A percentile compares a stretch with the other conserved stretches of the same genome.
These are phyloP conservation scores for Aspergillus sp. DNA, from an alignment of 2,329 filamentous ascomycete genomes.

Conservation along the genomic window DNA sequence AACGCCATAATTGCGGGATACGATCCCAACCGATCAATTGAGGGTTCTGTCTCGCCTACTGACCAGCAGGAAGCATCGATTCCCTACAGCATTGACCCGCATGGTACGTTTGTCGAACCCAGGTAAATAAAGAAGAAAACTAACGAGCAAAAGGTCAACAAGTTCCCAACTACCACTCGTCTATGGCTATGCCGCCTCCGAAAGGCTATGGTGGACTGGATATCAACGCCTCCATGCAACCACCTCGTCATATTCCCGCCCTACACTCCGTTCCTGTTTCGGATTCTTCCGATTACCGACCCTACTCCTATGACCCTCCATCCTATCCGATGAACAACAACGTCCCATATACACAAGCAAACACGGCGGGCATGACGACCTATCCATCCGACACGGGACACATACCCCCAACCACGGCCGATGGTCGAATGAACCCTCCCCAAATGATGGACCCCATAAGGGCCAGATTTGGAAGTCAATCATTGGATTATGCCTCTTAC, in stretches of 20 bases:
- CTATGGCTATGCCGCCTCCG: conserved; percentile 21
- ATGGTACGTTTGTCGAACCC: conserved; percentile 15
- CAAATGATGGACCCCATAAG: conserved; percentile 20
- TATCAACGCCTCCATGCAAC: conserved; percentile 20
- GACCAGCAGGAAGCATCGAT: conserved; percentile 21
- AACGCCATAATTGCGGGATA: conserved; percentile 23
- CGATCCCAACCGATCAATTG: conserved; percentile 22
- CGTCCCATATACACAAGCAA: conserved; percentile 27
- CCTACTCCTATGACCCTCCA: conserved; percentile 23
- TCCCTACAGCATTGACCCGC: conserved; percentile 21
- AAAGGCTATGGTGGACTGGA: conserved; percentile 20
- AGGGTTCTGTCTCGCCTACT: conserved; percentile 29
- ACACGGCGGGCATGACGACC: conserved; percentile 27
- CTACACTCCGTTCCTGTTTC: conserved; percentile 28
- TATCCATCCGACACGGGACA: conserved; percentile 22
- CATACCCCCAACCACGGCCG: conserved; percentile 13
- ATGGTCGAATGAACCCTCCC: conserved; percentile 18
- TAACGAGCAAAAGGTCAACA: conserved; percentile 19
- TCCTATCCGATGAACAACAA: conserved; percentile 21
- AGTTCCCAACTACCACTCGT: conserved; percentile 20
- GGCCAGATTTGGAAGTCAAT: conserved; percentile 20
- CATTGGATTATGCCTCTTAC: conserved; percentile 25
- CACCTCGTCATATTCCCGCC: conserved; percentile 20
- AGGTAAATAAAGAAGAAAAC: too few species aligned
- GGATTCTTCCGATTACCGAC: conserved; percentile 29